These are phyloP conservation scores for Tolypocladium tropicale DNA, from an alignment of 2,329 filamentous ascomycete species.

Conservation along the genomic window DNA sequence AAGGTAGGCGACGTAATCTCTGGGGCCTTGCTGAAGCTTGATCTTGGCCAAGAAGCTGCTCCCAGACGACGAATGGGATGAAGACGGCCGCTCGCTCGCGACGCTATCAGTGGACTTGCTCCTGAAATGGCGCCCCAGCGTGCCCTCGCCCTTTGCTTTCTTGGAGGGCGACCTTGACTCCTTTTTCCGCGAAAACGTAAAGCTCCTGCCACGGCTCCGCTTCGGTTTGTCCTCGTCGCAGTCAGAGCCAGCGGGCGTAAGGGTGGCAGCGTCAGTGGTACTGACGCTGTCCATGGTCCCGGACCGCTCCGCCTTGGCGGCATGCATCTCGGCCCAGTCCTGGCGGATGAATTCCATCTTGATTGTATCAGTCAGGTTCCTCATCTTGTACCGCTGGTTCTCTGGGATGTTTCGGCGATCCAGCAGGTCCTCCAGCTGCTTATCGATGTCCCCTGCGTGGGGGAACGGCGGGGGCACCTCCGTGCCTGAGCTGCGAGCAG, in stretches of 20 bases:
- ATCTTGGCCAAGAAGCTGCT: constrained; percentile 55
- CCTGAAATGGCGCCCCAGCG: constrained; percentile 52
- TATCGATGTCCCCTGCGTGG: constrained; percentile 43
- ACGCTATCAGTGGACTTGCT: constrained; percentile 66
- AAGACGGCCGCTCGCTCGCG: constrained; percentile 46
- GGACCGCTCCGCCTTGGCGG: constrained; percentile 33
- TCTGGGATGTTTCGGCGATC: constrained; percentile 89
- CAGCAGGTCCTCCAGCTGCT: constrained; percentile 52
- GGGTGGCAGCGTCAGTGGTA: constrained; percentile 22
- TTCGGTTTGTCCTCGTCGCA: constrained; percentile 40
- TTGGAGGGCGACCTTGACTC: constrained; percentile 62
- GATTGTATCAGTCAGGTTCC: constrained; percentile 75
- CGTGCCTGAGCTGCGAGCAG: constrained; percentile 18
- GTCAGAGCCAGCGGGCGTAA: constrained; percentile 25
- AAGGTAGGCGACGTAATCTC: constrained; percentile 80
- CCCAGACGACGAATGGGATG: constrained; percentile 40
- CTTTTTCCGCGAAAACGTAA: constrained; percentile 61
- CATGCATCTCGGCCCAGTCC: constrained; percentile 63
- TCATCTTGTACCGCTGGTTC: constrained; percentile 91
- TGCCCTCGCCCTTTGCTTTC: constrained; percentile 59
- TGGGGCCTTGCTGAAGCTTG: constrained; percentile 63
- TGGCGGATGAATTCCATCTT: constrained; percentile 94
- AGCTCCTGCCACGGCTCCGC: constrained; percentile 43
- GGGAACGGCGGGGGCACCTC: constrained; percentile 38
- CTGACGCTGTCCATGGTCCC: constrained; percentile 29